Evolutionary conservation across 306 rosid genomes (phyloP).

Genomic region (Morella rubra): DNA sequence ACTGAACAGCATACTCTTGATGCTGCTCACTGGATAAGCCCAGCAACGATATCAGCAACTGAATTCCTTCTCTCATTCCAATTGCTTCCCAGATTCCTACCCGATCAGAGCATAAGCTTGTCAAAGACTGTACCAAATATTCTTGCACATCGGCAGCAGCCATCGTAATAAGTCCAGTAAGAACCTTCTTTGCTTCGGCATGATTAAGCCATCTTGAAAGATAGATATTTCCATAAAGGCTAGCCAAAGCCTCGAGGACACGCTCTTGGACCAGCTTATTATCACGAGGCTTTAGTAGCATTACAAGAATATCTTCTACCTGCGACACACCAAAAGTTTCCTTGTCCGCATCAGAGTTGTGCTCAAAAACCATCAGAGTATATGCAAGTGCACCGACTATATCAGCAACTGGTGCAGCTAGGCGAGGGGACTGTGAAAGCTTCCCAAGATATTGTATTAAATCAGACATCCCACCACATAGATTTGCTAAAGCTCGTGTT

Average conservation of each 20-base stretch:
- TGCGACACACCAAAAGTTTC: conserved; percentile 63
- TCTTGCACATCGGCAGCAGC: conserved; percentile 87
- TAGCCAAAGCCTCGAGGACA: conserved; percentile 96
- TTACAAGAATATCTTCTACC: conserved; percentile 80
- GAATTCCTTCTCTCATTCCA: conserved; percentile 87
- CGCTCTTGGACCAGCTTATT: conserved; percentile 83
- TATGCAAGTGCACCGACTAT: conserved; percentile 95
- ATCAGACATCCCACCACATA: conserved; percentile 91
- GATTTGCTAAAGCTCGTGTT: conserved; percentile 79
- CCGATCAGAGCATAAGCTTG: conserved; percentile 75
- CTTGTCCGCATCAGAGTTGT: conserved; percentile 45
- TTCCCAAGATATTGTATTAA: conserved; percentile 84
- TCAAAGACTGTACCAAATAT: conserved; percentile 63
- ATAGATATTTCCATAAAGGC: conserved; percentile 76
- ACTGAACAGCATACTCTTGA: conserved; percentile 91
- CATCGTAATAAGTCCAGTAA: conserved; percentile 83
- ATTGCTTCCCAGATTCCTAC: conserved; percentile 91
- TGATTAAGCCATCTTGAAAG: conserved; percentile 68
- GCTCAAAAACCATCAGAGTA: conserved; percentile 79
- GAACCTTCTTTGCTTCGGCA: conserved; percentile 85
- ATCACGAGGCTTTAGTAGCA: conserved; percentile 72
- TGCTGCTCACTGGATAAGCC: conserved; percentile 95
- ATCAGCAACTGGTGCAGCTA: conserved; percentile 78
- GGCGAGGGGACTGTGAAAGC: conserved; percentile 80
- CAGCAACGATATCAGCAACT: conserved; percentile 79